A percentile compares a stretch with the other conserved stretches of the same genome.
Conservation (phyloP, 345 rosid genomes). For the Corchorus olitorius region DNA sequence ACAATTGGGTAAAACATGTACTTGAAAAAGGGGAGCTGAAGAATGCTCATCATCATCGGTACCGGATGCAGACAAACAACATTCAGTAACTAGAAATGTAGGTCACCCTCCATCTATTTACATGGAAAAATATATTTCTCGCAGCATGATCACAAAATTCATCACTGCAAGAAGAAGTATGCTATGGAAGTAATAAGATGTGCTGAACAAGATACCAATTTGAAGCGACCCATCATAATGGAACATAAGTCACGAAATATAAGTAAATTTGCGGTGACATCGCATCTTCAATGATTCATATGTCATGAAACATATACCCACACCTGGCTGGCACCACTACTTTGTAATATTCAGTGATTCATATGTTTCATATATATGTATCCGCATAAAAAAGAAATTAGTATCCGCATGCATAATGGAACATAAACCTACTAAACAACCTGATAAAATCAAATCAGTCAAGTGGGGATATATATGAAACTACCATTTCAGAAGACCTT, state of each 20-base stretch:
- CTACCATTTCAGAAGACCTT: too few relatives aligned
- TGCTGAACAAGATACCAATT: constrained; percentile 10
- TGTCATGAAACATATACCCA: constrained; percentile 95
- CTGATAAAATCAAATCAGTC: not conserved
- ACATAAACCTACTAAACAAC: not conserved
- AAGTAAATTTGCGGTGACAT: constrained; percentile 34
- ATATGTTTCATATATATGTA: too few relatives aligned
- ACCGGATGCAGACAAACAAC: constrained; percentile 4
- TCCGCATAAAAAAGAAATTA: constrained; percentile 20
- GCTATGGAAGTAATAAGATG: not conserved
- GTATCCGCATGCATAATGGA: not conserved
- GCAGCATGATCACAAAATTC: constrained; percentile 24
- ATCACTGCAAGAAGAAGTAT: constrained; percentile 31
- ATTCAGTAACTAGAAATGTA: constrained; percentile 14
- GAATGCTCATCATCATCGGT: not conserved
- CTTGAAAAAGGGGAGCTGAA: not conserved
- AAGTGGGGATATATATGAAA: too few relatives aligned
- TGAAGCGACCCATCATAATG: not conserved
- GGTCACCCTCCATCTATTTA: constrained; percentile 20
- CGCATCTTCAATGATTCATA: constrained; percentile 79
- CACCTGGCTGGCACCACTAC: constrained; percentile 95
- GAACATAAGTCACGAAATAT: constrained; percentile 23
- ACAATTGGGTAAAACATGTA: not conserved
- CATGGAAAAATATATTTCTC: constrained; percentile 31
- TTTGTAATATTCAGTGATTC: constrained; percentile 91